Base-by-base conservation (phyloP, 2,329 filamentous ascomycete species). In the Aureobasidium sp. region DNA sequence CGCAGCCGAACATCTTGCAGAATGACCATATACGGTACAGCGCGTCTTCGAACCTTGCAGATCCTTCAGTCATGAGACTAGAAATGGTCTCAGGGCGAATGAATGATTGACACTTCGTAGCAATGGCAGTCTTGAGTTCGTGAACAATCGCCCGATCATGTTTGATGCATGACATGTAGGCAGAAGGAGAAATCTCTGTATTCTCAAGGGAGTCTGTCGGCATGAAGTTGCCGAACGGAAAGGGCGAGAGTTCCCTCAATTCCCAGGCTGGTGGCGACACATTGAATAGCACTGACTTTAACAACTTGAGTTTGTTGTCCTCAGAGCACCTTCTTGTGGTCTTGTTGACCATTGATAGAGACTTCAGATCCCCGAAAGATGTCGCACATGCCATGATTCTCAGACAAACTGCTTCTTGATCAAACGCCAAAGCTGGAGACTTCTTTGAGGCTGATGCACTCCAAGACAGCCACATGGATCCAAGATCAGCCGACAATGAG, bases 11-110 rank as follows among this genome's bases (percentile, higher is more conserved):
- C 36, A 86, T 80, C 59, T 79, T 79, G 70, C 84, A 86, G 71
- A 87, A 87, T 0, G 81, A 84, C 84, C 84, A 86, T 34, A 87
- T 81, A 2, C 84, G 80, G 82, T 83, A 87, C 51, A 87, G 78
- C 0, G 84, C 84, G 69, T 85, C 79, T 62, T 86, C 81, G 30
- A 86, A 77, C 61, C 83, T 79, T 44, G 75, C 74, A 44, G 70
- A 67, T 47, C 78, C 75, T 25, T 76, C 70, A 4, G 79, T 80
- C 1, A 78, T 74, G 3, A 87, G 75, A 2, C 82, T 82, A 27
- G 74, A 72, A 6, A 81, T 75, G 0, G 84, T 85, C 61, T 84
- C 81, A 1, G 77, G 77, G 9, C 83, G 81, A 32, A 85, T 74
- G 63, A 83, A 82, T 0, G 79, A 78, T 63, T 81, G 75, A 64